These are phyloP conservation scores for Fallopia convolvulus DNA, from an alignment of 148 eudicot genomes.

Conservation along the genomic window DNA sequence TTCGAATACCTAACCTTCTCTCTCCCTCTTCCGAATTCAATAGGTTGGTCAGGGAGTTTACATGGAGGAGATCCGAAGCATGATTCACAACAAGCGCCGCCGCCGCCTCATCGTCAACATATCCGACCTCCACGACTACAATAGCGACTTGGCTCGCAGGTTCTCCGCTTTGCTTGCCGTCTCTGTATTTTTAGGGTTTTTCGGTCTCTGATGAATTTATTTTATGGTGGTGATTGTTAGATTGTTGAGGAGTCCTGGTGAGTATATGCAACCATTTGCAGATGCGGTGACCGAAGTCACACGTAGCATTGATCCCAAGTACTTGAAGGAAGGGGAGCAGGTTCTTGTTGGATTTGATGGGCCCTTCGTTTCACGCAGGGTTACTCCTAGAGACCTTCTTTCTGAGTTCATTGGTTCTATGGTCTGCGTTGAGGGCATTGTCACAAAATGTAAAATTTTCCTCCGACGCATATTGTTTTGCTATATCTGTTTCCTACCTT, in stretches of 20 bases:
- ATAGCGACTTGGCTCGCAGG: slow-evolving; percentile 76
- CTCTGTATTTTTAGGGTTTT: background rate
- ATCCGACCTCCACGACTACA: slow-evolving; percentile 55
- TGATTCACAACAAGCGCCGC: slow-evolving; percentile 62
- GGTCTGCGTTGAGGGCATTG: slow-evolving; percentile 93
- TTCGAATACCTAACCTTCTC: background rate
- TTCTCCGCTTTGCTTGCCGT: background rate
- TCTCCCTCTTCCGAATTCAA: background rate
- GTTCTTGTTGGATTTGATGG: slow-evolving; percentile 90
- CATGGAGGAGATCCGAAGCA: slow-evolving; percentile 50
- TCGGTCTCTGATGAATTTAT: background rate
- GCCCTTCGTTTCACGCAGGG: slow-evolving; percentile 86
- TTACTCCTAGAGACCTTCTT: slow-evolving; percentile 84
- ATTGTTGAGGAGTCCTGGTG: slow-evolving; percentile 72
- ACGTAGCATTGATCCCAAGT: slow-evolving; percentile 62
- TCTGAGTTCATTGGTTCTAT: slow-evolving; percentile 91
- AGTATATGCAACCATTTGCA: slow-evolving; percentile 75
- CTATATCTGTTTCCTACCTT: background rate
- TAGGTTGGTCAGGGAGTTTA: slow-evolving; percentile 50
- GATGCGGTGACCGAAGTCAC: slow-evolving; percentile 82
- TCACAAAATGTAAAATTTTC: slow-evolving; percentile 64
- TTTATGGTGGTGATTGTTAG: slow-evolving; percentile 20
- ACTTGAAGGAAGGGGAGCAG: slow-evolving; percentile 86
- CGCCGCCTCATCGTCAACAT: slow-evolving; percentile 76
- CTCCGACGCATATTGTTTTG: background rate